phyloP scores from a whole-genome alignment of 495 filamentous ascomycete species.

The Xylaria castorea region DNA sequence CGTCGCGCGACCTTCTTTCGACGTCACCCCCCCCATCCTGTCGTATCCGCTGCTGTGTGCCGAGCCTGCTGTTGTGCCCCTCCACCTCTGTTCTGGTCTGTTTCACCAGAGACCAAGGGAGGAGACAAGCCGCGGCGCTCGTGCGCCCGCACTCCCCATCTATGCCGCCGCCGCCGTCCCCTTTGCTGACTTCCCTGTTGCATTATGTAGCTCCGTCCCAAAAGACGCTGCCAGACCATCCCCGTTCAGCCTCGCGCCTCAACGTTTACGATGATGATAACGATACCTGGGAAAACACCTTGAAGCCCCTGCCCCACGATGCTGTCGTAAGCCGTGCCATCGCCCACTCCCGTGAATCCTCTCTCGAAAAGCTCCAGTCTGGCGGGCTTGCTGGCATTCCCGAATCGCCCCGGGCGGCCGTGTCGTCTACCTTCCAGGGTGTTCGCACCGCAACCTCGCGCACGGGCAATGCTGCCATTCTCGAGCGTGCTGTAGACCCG shows the following conservation, averaged over 20 bases:
- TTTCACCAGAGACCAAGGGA: slow-evolving; percentile 31
- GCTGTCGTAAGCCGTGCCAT: slow-evolving; percentile 42
- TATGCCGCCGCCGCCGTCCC: slow-evolving; percentile 24
- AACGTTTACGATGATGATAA: slow-evolving; percentile 53
- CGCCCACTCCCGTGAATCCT: slow-evolving; percentile 57
- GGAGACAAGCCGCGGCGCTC: slow-evolving; percentile 19
- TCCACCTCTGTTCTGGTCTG: slow-evolving; percentile 6
- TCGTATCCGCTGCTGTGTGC: slow-evolving; percentile 18
- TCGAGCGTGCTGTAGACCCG: slow-evolving; percentile 67
- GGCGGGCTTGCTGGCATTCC: slow-evolving; percentile 52
- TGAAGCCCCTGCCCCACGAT: slow-evolving; percentile 48
- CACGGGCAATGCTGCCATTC: slow-evolving; percentile 56
- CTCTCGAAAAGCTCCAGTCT: slow-evolving; percentile 59
- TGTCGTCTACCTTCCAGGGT: slow-evolving; percentile 39
- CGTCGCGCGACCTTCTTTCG: slow-evolving; percentile 18
- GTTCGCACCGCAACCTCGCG: slow-evolving; percentile 47
- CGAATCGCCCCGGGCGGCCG: slow-evolving; percentile 39
- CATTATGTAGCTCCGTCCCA: slow-evolving; percentile 56
- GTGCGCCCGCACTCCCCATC: slow-evolving; percentile 17
- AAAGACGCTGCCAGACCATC: slow-evolving; percentile 56
- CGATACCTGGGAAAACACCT: slow-evolving; percentile 51
- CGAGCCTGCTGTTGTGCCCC: slow-evolving; percentile 23
- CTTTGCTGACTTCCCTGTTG: slow-evolving; percentile 37
- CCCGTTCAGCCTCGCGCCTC: slow-evolving; percentile 49
- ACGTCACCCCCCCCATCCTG: slow-evolving; percentile 11